Evolutionary conservation across 2,329 filamentous ascomycete genomes (phyloP).

Genomic region (Xylariaceae sp.): DNA sequence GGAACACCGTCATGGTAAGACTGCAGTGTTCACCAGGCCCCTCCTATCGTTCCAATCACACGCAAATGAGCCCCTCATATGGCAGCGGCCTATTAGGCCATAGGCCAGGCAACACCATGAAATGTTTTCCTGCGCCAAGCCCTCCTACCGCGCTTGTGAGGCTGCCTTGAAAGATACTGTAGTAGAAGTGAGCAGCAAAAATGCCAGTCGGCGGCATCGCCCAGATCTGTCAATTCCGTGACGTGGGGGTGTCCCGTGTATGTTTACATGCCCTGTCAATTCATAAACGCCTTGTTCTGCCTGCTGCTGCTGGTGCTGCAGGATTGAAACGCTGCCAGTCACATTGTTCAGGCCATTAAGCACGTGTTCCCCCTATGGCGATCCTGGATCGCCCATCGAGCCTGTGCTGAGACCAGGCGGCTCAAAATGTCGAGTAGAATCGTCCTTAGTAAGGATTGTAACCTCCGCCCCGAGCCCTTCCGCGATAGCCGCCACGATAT

Average conservation of each 20-base stretch:
- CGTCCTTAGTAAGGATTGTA: conserved; percentile 63
- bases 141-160: conserved; percentile 10
- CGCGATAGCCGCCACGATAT: conserved; percentile 63
- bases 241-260: conserved; percentile 17
- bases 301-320: conserved; percentile 6
- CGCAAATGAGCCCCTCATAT: conserved; percentile 10
- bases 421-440: conserved; percentile 2
- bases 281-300: neutral
- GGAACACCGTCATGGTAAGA: conserved; percentile 2
- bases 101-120: conserved; percentile 6
- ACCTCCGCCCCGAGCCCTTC: conserved; percentile 56
- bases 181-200: conserved; percentile 11
- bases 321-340: conserved; percentile 8
- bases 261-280: conserved; percentile 18
- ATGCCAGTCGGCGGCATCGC: conserved; percentile 6
- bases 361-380: conserved; percentile 10
- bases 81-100: conserved; percentile 12
- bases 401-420: neutral
- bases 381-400: conserved; percentile 3
- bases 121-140: neutral
- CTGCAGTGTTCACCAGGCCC: neutral
- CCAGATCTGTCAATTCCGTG: conserved; percentile 18
- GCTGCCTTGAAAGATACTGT: conserved; percentile 7
- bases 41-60: conserved; percentile 1
- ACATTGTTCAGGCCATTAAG: conserved; percentile 11